phyloP scores from a whole-genome alignment of 2,329 filamentous ascomycete genomes.

The Chrysosporium queenslandicum region DNA sequence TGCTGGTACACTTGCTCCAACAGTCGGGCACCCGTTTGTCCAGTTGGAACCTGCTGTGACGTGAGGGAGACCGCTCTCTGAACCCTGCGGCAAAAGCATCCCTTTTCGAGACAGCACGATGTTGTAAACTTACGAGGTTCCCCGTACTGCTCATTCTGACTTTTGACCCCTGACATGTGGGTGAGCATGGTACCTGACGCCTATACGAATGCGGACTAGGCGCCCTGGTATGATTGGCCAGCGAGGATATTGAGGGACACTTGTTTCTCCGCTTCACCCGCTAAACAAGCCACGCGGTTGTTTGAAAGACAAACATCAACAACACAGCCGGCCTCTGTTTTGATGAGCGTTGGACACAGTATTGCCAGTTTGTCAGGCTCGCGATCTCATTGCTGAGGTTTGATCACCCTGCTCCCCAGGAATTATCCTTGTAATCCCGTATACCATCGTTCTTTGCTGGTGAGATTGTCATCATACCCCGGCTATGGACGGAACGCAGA shows the following conservation, averaged over 20 bases:
- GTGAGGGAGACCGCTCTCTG: neutral
- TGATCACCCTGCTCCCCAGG: neutral
- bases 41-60: no score
- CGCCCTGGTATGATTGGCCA: neutral
- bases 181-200: conserved; percentile 10
- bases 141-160: neutral
- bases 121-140: neutral
- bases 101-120: neutral
- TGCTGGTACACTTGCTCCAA: no score
- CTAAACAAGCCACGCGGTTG: conserved; percentile 9
- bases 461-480: neutral
- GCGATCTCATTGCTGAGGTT: neutral
- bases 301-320: conserved; percentile 5
- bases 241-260: neutral
- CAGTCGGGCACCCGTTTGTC: no score
- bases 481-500: neutral
- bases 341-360: neutral
- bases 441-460: neutral
- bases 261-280: neutral
- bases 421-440: neutral
- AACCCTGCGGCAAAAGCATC: neutral
- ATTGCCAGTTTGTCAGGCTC: neutral
- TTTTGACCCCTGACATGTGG: neutral
- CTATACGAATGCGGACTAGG: neutral
- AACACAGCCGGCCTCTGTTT: neutral